A percentile compares a stretch with the other conserved stretches of the same genome.
Evolutionary conservation across 1,139 yeast genomes (phyloP).

Genomic region (Magnusiomyces suaveolens): DNA sequence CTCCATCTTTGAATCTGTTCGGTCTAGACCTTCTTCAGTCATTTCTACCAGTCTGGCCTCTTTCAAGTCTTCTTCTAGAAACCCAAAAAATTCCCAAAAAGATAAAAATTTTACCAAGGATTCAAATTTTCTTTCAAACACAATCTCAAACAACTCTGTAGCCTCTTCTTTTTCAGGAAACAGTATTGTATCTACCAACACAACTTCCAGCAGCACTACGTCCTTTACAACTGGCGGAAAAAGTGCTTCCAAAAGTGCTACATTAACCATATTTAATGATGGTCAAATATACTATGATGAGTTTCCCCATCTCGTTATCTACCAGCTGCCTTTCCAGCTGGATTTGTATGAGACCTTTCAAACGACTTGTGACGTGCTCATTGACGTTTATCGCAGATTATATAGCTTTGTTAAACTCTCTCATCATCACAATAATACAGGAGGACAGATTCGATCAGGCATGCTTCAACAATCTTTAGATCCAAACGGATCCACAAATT

Average conservation of each 20-base stretch:
- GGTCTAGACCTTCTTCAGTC: conserved; percentile 2
- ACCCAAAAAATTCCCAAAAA: neutral
- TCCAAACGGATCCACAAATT: too few species aligned
- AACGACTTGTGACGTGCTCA: conserved; percentile 24
- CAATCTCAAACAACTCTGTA: neutral
- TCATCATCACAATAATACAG: neutral
- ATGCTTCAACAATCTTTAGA: neutral
- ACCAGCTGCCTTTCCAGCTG: conserved; percentile 27
- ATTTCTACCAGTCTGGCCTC: neutral
- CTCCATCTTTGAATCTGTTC: neutral
- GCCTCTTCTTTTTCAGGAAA: neutral
- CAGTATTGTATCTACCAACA: neutral
- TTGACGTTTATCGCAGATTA: conserved; percentile 23
- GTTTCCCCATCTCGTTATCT: conserved; percentile 19
- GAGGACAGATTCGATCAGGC: neutral
- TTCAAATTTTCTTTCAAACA: neutral
- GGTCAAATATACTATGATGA: conserved; percentile 11
- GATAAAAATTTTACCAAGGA: neutral
- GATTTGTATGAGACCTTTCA: conserved; percentile 27
- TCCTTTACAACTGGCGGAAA: neutral
- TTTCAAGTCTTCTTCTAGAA: neutral
- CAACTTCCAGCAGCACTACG: neutral
- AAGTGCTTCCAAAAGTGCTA: neutral
- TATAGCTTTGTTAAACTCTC: conserved; percentile 12
- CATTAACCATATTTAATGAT: conserved; percentile 4